These are phyloP conservation scores for Bocquillonia castaneifolia DNA, from an alignment of 441 rosid species.

Conservation along the genomic window DNA sequence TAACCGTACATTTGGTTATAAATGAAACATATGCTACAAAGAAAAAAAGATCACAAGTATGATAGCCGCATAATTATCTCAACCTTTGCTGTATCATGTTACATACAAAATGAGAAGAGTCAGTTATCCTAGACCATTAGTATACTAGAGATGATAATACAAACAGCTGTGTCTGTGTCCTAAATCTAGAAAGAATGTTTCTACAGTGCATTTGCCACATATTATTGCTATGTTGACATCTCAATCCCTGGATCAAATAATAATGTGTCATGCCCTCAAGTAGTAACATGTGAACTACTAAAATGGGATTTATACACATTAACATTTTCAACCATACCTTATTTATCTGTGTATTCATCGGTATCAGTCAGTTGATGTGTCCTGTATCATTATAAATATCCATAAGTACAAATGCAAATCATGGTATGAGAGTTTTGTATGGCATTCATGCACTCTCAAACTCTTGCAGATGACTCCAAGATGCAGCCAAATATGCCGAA, in stretches of 20 bases:
- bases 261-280: background rate
- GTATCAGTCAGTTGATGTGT: conserved; percentile 48
- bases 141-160: background rate
- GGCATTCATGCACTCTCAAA: background rate
- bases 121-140: background rate
- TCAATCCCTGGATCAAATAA: background rate
- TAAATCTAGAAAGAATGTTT: background rate
- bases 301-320: background rate
- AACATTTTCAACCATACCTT: conserved; percentile 20
- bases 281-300: background rate
- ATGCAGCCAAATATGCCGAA: background rate
- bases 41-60: background rate
- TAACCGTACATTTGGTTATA: background rate
- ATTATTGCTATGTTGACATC: background rate
- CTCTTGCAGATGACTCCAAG: background rate
- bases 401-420: conserved; percentile 3
- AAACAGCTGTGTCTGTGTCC: background rate
- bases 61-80: conserved; percentile 7
- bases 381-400: conserved; percentile 36
- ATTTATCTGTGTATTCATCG: conserved; percentile 38
- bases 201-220: background rate
- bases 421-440: no score
- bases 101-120: conserved; percentile 1
- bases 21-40: background rate
- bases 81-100: background rate